These are phyloP conservation scores for Hylodesmum podocarpum DNA, from an alignment of 306 rosid species.

Conservation along the genomic window DNA sequence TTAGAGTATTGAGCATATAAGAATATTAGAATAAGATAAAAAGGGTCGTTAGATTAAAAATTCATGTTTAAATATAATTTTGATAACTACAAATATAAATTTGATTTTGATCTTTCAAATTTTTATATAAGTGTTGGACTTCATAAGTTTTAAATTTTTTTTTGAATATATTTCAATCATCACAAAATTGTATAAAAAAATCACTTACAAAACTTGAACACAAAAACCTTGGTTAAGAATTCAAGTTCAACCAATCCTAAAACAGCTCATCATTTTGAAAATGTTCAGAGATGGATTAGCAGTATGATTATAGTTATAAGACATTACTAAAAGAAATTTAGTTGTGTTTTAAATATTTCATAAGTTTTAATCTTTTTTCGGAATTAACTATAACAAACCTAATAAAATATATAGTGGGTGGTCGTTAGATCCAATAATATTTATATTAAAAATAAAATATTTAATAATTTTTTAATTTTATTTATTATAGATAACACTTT, in stretches of 20 bases:
- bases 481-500: too few relatives aligned
- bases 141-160: background rate
- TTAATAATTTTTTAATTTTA: too few relatives aligned
- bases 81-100: background rate
- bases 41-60: background rate
- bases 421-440: too few relatives aligned
- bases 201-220: too few relatives aligned
- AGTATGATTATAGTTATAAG: background rate
- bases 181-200: background rate
- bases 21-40: background rate
- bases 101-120: background rate
- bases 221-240: too few relatives aligned
- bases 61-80: background rate
- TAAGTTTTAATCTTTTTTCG: background rate
- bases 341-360: background rate
- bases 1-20: background rate
- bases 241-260: background rate
- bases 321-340: background rate
- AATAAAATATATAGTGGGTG: too few relatives aligned
- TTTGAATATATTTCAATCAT: background rate
- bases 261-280: background rate
- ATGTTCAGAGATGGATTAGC: background rate
- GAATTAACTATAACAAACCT: too few relatives aligned
- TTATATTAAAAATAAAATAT: too few relatives aligned
- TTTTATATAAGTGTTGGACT: background rate